phyloP scores from a whole-genome alignment of 2,329 filamentous ascomycete species.

The Sporothrix variecibatus region DNA sequence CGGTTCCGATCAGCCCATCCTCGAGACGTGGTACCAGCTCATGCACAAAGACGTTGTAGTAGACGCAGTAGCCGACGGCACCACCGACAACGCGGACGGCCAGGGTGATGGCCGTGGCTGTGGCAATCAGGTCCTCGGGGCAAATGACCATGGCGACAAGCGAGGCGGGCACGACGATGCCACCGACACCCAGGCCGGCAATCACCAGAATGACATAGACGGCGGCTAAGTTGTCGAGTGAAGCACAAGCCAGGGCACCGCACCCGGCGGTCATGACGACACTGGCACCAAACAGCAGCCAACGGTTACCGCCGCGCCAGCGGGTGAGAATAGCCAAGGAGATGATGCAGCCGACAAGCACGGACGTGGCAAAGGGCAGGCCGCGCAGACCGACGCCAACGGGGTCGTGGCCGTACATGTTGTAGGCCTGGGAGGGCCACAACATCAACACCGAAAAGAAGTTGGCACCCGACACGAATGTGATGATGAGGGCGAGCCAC shows the following conservation, averaged over 20 bases:
- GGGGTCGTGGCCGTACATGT: constrained; percentile 66
- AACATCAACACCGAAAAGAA: constrained; percentile 60
- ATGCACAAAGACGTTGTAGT: constrained; percentile 56
- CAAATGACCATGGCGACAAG: constrained; percentile 71
- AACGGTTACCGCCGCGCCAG: constrained; percentile 59
- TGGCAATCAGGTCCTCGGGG: constrained; percentile 69
- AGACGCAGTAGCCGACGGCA: constrained; percentile 62
- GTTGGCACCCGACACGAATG: constrained; percentile 61
- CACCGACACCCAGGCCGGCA: constrained; percentile 65
- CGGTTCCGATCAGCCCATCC: constrained; percentile 52
- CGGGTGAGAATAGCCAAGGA: constrained; percentile 59
- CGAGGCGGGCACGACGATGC: constrained; percentile 66
- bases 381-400: constrained; percentile 64
- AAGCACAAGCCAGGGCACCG: constrained; percentile 54
- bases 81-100: constrained; percentile 70
- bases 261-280: constrained; percentile 66
- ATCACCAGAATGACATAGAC: constrained; percentile 62
- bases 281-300: constrained; percentile 61
- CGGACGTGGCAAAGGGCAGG: constrained; percentile 64
- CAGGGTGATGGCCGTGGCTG: constrained; percentile 66
- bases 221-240: constrained; percentile 53
- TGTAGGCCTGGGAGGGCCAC: constrained; percentile 66
- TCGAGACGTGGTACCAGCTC: constrained; percentile 49
- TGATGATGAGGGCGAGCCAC: constrained; percentile 56
- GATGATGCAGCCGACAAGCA: constrained; percentile 62